Percentiles rank a stretch among this genome's conserved stretches.
phyloP scores from a whole-genome alignment of 257 asterid species.

The Osmanthus fragrans region DNA sequence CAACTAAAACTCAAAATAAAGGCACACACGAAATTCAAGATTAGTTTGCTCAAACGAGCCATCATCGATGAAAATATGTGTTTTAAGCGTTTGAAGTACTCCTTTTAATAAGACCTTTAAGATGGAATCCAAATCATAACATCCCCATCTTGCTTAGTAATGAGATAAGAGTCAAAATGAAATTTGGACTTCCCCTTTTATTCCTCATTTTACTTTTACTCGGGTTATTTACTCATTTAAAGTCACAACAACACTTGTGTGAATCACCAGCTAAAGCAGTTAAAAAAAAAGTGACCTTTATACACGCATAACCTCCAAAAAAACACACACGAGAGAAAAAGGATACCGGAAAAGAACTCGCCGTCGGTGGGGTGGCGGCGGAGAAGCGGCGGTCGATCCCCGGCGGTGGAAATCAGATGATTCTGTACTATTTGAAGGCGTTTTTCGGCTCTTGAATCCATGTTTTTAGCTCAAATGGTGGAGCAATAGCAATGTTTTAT shows the following conservation, averaged over 20 bases:
- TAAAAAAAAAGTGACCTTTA: not conserved
- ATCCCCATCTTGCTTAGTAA: too few species aligned
- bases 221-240: not conserved
- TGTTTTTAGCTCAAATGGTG: not conserved
- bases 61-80: too few species aligned
- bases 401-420: constrained; percentile 40
- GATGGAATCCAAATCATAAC: too few species aligned
- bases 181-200: too few species aligned
- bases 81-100: too few species aligned
- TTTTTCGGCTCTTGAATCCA: constrained; percentile 43
- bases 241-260: not conserved
- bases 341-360: constrained; percentile 38
- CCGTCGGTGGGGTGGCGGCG: constrained; percentile 34
- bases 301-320: not conserved
- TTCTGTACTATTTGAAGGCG: constrained; percentile 39
- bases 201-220: not conserved
- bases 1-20: too few species aligned
- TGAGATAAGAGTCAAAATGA: not conserved
- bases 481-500: not conserved
- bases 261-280: constrained; percentile 8
- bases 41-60: too few species aligned
- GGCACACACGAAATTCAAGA: too few species aligned
- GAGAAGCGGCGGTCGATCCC: constrained; percentile 32
- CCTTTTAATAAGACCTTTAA: too few species aligned
- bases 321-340: not conserved